Conservation (phyloP, 345 rosid species). For the Moringa oleifera region DNA sequence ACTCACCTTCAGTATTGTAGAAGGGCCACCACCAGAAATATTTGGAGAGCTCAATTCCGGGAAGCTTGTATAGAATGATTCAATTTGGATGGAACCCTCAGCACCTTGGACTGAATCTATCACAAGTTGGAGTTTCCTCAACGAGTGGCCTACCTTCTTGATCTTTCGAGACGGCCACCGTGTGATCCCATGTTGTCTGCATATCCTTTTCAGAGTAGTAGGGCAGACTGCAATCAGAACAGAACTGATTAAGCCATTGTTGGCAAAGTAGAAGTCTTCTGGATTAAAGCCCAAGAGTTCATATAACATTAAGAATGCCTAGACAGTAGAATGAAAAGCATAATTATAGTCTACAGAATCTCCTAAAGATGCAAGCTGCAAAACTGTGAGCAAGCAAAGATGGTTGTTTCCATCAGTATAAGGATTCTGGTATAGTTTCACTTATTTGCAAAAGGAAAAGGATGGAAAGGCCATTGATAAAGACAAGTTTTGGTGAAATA, state of each 20-base stretch:
- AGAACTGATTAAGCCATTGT: constrained; percentile 16
- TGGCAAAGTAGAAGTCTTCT: not conserved
- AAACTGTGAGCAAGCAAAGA: not conserved
- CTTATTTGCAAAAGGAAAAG: too few relatives aligned
- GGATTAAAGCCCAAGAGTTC: not conserved
- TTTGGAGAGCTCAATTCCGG: constrained; percentile 73
- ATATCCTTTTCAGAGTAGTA: constrained; percentile 92
- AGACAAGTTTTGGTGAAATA: too few relatives aligned
- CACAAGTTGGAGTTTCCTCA: constrained; percentile 85
- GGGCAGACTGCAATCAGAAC: constrained; percentile 77
- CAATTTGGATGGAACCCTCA: constrained; percentile 69
- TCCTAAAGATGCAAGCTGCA: not conserved
- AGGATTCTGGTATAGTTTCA: too few relatives aligned
- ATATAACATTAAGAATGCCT: not conserved
- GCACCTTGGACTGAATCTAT: constrained; percentile 93
- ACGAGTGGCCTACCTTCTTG: constrained; percentile 91
- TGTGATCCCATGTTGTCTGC: constrained; percentile 86
- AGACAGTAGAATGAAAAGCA: not conserved
- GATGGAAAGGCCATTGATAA: too few relatives aligned
- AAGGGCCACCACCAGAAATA: constrained; percentile 32
- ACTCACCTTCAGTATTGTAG: constrained; percentile 27
- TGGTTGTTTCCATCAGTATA: not conserved
- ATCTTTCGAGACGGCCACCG: constrained; percentile 97
- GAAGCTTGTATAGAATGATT: constrained; percentile 78
- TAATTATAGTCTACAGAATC: not conserved